These are phyloP conservation scores for Coemansia sp. DNA, from an alignment of 192 early-diverging fungal genomes.

Conservation along the genomic window DNA sequence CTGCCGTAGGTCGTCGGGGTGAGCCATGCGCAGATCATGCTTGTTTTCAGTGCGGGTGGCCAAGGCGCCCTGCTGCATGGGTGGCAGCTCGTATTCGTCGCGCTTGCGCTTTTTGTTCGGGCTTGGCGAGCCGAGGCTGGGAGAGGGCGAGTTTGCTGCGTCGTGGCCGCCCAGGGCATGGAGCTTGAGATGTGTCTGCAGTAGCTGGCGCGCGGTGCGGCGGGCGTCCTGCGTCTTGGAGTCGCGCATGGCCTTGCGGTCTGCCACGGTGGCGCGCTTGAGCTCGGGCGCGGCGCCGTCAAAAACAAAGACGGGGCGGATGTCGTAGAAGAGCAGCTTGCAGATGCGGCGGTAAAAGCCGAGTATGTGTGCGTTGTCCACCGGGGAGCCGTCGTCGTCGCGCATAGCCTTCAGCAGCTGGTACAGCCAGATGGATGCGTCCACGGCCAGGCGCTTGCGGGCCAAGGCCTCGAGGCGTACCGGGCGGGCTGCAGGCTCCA, in stretches of 20 bases:
- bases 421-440: slow-evolving; percentile 97
- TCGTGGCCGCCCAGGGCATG: slow-evolving; percentile 49
- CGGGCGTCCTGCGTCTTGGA: slow-evolving; percentile 54
- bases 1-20: slow-evolving; percentile 42
- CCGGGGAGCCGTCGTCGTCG: slow-evolving; percentile 77
- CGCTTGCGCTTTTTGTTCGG: slow-evolving; percentile 51
- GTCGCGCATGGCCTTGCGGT: slow-evolving; percentile 28
- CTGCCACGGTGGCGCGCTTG: slow-evolving; percentile 60
- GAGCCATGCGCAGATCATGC: slow-evolving; percentile 43
- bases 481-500: slow-evolving; percentile 74
- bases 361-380: slow-evolving; percentile 81
- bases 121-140: slow-evolving; percentile 8
- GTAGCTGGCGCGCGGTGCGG: slow-evolving; percentile 77
- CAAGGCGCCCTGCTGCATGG: slow-evolving; percentile 16
- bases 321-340: slow-evolving; percentile 86
- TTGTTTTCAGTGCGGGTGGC: slow-evolving; percentile 30
- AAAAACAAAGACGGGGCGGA: slow-evolving; percentile 96
- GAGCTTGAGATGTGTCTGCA: slow-evolving; percentile 74
- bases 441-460: slow-evolving; percentile 78
- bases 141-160: slow-evolving; percentile 18
- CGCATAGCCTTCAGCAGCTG: slow-evolving; percentile 95
- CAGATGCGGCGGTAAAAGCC: slow-evolving; percentile 94
- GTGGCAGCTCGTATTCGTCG: slow-evolving; percentile 48
- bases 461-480: slow-evolving; percentile 75
- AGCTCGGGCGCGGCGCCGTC: slow-evolving; percentile 88